phyloP scores from a whole-genome alignment of 2,329 filamentous ascomycete genomes.

The Aureobasidium subglaciale region DNA sequence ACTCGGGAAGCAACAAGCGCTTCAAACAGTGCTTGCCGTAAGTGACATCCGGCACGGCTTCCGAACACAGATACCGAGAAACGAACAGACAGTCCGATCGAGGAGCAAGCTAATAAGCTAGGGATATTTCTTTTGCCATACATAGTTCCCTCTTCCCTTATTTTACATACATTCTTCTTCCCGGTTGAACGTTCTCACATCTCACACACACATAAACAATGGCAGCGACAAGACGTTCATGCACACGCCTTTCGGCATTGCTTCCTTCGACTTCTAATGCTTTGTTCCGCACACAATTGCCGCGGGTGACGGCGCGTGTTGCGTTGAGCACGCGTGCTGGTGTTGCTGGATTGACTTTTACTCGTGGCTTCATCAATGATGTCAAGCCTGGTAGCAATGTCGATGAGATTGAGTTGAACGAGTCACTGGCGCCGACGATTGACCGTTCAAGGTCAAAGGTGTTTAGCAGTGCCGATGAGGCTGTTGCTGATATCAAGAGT shows the following conservation, averaged over 20 bases:
- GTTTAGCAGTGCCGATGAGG: conserved; percentile 30
- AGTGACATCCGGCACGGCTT: conserved; percentile 1
- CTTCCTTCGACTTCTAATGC: conserved; percentile 4
- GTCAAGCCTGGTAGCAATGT: neutral
- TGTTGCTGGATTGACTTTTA: neutral
- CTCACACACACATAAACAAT: neutral
- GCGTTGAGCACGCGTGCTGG: neutral
- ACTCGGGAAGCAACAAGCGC: neutral
- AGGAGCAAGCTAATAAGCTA: too few species aligned
- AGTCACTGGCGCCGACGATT: conserved; percentile 5
- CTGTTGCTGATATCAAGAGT: conserved; percentile 60
- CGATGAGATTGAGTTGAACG: neutral
- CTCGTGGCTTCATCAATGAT: conserved; percentile 10
- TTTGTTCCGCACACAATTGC: neutral
- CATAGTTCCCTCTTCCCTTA: neutral
- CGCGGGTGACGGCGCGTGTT: neutral
- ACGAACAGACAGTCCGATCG: neutral
- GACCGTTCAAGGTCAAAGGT: conserved; percentile 28
- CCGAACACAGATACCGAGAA: conserved; percentile 5
- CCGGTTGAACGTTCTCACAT: neutral
- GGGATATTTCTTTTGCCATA: neutral
- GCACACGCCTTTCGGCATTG: conserved; percentile 10
- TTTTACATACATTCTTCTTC: neutral
- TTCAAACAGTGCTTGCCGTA: neutral
- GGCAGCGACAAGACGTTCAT: conserved; percentile 12